Percentiles rank a stretch among this genome's conserved stretches.
Conservation (phyloP, 2,329 filamentous ascomycete genomes). For the Aspergillus hortae region DNA sequence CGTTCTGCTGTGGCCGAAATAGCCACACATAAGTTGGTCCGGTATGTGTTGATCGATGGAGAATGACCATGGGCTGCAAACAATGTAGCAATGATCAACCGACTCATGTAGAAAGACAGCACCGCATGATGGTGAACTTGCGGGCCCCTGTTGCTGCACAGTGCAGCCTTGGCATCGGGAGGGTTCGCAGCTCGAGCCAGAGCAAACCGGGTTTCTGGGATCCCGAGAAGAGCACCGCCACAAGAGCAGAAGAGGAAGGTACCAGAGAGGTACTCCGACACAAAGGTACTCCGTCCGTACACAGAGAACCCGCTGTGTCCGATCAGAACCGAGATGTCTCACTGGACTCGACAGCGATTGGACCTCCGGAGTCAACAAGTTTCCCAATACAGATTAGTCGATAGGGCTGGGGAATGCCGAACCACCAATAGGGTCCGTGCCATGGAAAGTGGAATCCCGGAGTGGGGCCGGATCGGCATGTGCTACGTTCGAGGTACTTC, state of each 20-base stretch:
- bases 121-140: too few species aligned
- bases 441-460: conserved; percentile 8
- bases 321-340: neutral
- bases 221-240: neutral
- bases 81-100: too few species aligned
- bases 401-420: neutral
- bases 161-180: conserved; percentile 9
- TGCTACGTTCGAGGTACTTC: too few species aligned
- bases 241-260: neutral
- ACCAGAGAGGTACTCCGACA: too few species aligned
- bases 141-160: neutral
- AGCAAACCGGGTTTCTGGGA: conserved; percentile 16
- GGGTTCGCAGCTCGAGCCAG: conserved; percentile 7
- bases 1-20: too few species aligned
- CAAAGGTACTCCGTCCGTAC: too few species aligned
- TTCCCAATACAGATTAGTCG: neutral
- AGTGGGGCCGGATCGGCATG: conserved; percentile 10
- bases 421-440: conserved; percentile 15
- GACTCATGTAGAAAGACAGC: too few species aligned
- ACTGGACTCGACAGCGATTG: neutral
- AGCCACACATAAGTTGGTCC: too few species aligned
- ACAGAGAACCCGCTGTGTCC: neutral
- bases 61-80: too few species aligned
- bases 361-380: neutral
- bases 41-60: too few species aligned